phyloP scores from a whole-genome alignment of 306 rosid species.

The Acacia crassicarpa region DNA sequence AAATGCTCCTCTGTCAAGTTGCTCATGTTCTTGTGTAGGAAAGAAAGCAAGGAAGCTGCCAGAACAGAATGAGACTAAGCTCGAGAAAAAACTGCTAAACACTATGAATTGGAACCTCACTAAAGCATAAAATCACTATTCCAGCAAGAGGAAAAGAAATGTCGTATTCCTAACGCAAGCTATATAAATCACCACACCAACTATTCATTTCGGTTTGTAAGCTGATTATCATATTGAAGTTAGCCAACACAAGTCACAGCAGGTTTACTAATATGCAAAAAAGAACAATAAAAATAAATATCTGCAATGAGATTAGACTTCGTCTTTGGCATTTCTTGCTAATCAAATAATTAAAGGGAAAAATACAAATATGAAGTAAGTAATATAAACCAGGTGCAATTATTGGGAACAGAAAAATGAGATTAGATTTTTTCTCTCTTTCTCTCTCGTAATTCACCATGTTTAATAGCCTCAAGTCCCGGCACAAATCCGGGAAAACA shows the following conservation, averaged over 20 bases:
- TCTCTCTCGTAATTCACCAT: background rate
- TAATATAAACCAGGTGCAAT: background rate
- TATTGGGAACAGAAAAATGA: slow-evolving; percentile 2
- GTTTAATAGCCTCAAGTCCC: background rate
- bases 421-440: background rate
- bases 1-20: slow-evolving; percentile 1
- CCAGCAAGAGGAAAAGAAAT: background rate
- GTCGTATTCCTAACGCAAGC: background rate
- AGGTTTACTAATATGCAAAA: background rate
- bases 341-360: background rate
- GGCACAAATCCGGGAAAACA: slow-evolving; percentile 5
- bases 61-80: background rate
- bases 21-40: background rate
- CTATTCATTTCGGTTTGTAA: background rate
- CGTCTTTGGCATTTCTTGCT: background rate
- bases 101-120: background rate
- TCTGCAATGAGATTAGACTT: too few species aligned
- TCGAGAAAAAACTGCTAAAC: background rate
- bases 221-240: background rate
- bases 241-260: background rate
- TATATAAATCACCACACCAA: background rate
- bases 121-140: background rate
- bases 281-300: background rate
- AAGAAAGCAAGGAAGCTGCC: background rate
- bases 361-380: background rate